A percentile compares a stretch with the other conserved stretches of the same genome.
Conservation (phyloP, 2,329 filamentous ascomycete genomes). For the Cladosporium cucumerinum region DNA sequence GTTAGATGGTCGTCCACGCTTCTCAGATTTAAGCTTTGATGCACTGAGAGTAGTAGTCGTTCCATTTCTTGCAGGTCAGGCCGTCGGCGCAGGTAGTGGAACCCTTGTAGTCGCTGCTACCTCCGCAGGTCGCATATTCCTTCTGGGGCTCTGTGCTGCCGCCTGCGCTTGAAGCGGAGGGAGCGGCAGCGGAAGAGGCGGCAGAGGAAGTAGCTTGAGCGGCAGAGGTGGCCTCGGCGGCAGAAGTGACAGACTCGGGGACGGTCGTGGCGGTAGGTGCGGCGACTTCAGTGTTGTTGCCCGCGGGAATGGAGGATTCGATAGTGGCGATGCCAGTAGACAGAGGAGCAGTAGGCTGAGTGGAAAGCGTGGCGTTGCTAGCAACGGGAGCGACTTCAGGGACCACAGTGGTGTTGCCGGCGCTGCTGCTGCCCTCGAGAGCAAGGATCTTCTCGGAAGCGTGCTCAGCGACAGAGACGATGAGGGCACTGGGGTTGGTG, state of each 20-base stretch:
- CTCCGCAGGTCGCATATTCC: constrained; percentile 36
- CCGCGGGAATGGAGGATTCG: constrained; percentile 11
- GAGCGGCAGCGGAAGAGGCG: constrained; percentile 14
- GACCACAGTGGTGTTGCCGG: neutral
- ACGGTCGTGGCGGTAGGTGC: neutral
- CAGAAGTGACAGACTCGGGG: neutral
- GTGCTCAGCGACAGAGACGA: constrained; percentile 63
- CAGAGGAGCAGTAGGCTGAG: neutral
- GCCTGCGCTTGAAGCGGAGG: constrained; percentile 15
- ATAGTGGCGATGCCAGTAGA: neutral
- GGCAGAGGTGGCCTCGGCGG: constrained; percentile 1
- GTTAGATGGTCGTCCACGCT: neutral
- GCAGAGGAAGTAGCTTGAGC: constrained; percentile 14
- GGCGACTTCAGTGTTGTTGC: constrained; percentile 9
- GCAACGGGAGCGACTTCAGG: neutral
- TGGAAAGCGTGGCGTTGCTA: constrained; percentile 1
- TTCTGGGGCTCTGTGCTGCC: constrained; percentile 20
- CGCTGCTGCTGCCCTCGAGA: constrained; percentile 22
- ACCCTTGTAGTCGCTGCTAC: constrained; percentile 35
- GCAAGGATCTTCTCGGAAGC: constrained; percentile 54
- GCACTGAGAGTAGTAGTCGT: constrained; percentile 33
- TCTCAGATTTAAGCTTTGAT: neutral
- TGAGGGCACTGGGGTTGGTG: constrained; percentile 64
- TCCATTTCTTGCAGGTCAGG: constrained; percentile 34
- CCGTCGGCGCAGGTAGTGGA: constrained; percentile 33